Evolutionary conservation across 495 filamentous ascomycete species (phyloP).

Genomic region (Collariella sp.): DNA sequence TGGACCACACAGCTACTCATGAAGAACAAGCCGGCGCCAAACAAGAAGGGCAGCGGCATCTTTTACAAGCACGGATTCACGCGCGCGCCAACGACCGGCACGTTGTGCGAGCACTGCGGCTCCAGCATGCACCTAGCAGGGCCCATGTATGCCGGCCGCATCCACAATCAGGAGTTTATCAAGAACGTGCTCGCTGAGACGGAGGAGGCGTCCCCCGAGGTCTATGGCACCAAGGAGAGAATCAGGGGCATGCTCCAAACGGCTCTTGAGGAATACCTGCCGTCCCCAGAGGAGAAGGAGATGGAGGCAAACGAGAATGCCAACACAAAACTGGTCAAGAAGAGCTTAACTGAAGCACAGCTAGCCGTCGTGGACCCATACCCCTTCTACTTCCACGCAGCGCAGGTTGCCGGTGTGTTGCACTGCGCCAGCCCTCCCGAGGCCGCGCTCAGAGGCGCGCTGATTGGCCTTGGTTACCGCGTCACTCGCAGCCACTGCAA

Average conservation of each 20-base stretch:
- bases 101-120: slow-evolving; percentile 71
- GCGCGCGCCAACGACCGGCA: slow-evolving; percentile 53
- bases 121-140: slow-evolving; percentile 79
- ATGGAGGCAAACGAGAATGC: slow-evolving; percentile 5
- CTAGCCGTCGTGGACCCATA: slow-evolving; percentile 54
- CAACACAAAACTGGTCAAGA: slow-evolving; percentile 19
- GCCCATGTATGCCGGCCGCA: slow-evolving; percentile 87
- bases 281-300: slow-evolving; percentile 24
- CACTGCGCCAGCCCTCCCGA: slow-evolving; percentile 68
- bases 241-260: slow-evolving; percentile 88
- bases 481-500: slow-evolving; percentile 79
- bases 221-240: slow-evolving; percentile 69
- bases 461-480: slow-evolving; percentile 69
- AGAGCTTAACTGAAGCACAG: slow-evolving; percentile 37
- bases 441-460: slow-evolving; percentile 65
- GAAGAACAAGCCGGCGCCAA: slow-evolving; percentile 50
- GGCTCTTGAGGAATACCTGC: slow-evolving; percentile 63
- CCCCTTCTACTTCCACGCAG: slow-evolving; percentile 83
- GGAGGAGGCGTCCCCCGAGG: slow-evolving; percentile 47
- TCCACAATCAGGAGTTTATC: slow-evolving; percentile 78
- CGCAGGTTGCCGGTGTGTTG: slow-evolving; percentile 58
- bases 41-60: slow-evolving; percentile 57
- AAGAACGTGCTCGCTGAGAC: slow-evolving; percentile 62
- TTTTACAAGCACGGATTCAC: slow-evolving; percentile 69
- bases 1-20: slow-evolving; percentile 73